Base-by-base conservation (phyloP, 2,329 filamentous ascomycete species). In the Pyrenochaeta sp. region DNA sequence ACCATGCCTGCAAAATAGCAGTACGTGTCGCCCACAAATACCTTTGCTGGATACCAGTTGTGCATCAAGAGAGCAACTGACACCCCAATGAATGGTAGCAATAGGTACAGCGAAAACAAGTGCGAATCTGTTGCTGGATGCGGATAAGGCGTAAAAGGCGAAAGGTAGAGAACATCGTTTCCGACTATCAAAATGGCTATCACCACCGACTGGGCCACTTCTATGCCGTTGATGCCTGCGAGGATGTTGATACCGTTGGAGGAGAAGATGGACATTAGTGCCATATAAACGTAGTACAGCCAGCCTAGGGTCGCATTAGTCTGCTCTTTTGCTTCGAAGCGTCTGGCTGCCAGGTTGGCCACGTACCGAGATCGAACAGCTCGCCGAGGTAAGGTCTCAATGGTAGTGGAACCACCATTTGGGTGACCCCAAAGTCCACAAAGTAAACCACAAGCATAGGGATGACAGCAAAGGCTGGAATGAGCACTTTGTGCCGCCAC, bases 1-100 rank as follows among this genome's bases (percentile, higher is more conserved):
- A 98, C 91, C 92, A 99, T 99, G 63, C 95, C 95, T 0, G 95
- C 95, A 76, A 99, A 97, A 79, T 99, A 99, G 83, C 95, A 99
- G 83, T 98, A 99, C 3, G 95, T 99, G 77, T 99, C 95, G 50
- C 95, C 95, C 9, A 98, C 94, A 71, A 99, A 99, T 9, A 98
- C 95, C 67, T 87, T 88, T 20, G 94, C 92, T 0, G 95, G 95
- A 73, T 92, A 99, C 91, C 92, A 96, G 77, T 99, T 99, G 81
- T 99, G 93, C 73, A 79, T 86, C 70, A 95, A 85, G 14, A 99
- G 83, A 7, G 95, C 95, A 45, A 90, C 77, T 7, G 92, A 97
- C 48, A 97, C 95, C 44, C 92, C 95, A 55, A 98, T 85, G 81
- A 98, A 98, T 14, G 95, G 95, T 14, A 98, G 84, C 36, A 99